Conservation (phyloP, 441 rosid genomes). For the Corymbia citriodora region DNA sequence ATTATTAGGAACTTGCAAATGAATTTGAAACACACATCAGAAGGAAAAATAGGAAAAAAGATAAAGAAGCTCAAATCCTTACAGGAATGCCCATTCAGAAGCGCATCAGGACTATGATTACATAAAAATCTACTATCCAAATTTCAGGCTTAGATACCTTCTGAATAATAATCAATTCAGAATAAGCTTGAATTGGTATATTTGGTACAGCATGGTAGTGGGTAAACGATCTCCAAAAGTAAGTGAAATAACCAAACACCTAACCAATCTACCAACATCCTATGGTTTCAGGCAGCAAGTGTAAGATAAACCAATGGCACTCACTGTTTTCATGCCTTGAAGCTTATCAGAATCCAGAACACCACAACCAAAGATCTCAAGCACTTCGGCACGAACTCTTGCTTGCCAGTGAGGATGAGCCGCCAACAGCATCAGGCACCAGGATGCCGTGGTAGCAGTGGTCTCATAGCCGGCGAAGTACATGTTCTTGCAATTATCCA, state of each 20-base stretch:
- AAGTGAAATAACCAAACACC: neutral
- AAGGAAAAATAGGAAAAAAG: neutral
- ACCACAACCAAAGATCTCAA: constrained; percentile 4
- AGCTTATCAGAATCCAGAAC: constrained; percentile 24
- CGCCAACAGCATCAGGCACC: constrained; percentile 42
- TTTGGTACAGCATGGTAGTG: neutral
- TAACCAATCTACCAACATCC: neutral
- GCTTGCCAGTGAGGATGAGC: constrained; percentile 37
- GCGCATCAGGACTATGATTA: neutral
- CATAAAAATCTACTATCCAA: neutral
- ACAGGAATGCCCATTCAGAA: neutral
- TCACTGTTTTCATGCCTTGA: constrained; percentile 28
- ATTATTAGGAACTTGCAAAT: neutral
- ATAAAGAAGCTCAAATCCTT: neutral
- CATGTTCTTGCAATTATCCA: constrained; percentile 39
- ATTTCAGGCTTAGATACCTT: neutral
- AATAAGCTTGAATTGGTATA: no score
- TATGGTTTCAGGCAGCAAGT: neutral
- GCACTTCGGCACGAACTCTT: constrained; percentile 26
- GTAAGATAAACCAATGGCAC: neutral
- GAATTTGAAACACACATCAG: neutral
- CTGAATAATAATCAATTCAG: neutral
- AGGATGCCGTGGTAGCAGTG: constrained; percentile 28
- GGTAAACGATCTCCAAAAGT: neutral
- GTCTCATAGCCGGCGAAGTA: constrained; percentile 50